Base-by-base conservation (phyloP, 208 protist species). In the Leishmania guyanensis region DNA sequence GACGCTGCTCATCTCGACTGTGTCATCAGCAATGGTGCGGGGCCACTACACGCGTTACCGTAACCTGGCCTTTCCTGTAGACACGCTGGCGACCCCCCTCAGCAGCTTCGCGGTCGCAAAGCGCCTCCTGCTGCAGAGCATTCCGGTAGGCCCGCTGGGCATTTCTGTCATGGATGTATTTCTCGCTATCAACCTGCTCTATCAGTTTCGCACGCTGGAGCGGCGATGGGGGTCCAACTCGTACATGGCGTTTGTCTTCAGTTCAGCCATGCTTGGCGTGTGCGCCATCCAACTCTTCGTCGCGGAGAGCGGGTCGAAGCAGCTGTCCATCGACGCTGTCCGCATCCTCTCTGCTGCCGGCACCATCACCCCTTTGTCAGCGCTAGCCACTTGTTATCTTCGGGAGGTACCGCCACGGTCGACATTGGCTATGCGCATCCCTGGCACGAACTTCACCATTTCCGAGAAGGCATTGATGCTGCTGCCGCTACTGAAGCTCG, bases 161-260 rank as follows among this genome's bases (percentile, higher is more conserved):
- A 81, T 84, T n/a, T 92, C 89, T 36, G 43, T 86, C 5, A 77
- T 77, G 36, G 89, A 93, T 66, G 79, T 88, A 1, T 2, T 84
- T 0, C 84, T 88, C n/a, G 60, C 79, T 26, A 36, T 88, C 51
- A 60, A 83, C 56, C 22, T 93, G 51, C 64, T 92, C 16, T 86
- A 86, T 60, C 86, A 92, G 69, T 90, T 91, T 84, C 89, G 90
- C 58, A 79, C 76, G 16, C 85, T 95, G 39, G 90, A 95, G 83
- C 89, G 90, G 8, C 90, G 89, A 22, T 95, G 92, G 91, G 92
- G 92, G 29, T 88, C 90, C 17, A 82, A 83, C 72, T 75, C 81
- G 20, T 91, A 87, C 72, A 85, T 95, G 16, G 68, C 89, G 36
- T 95, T 94, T 72, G 53, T 93, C 12, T 74, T 95, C 60, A 80